phyloP scores from a whole-genome alignment of 345 rosid species.

The Salix koriyanagi region DNA sequence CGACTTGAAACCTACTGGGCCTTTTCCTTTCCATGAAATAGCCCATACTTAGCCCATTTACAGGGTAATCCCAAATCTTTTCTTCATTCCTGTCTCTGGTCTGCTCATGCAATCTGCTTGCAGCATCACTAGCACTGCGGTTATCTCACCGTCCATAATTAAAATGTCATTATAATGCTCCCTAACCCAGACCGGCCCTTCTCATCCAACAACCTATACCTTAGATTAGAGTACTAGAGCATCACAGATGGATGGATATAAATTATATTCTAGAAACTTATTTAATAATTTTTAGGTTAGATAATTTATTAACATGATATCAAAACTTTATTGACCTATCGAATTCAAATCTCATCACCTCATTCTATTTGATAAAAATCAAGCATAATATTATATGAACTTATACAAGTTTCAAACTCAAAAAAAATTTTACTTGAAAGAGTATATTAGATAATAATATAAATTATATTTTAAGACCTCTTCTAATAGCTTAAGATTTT shows the following conservation, averaged over 20 bases:
- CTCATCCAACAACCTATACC: neutral
- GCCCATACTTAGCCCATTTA: neutral
- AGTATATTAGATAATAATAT: too few relatives aligned
- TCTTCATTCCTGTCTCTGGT: neutral
- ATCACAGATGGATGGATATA: neutral
- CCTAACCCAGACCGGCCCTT: neutral
- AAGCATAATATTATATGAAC: accelerated
- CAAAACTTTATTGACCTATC: too few relatives aligned
- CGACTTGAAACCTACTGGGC: neutral
- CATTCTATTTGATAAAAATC: too few relatives aligned
- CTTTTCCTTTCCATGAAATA: neutral
- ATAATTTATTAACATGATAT: accelerated
- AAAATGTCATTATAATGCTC: neutral
- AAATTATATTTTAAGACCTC: accelerated
- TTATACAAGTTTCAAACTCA: too few relatives aligned
- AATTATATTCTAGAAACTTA: too few relatives aligned
- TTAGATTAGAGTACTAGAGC: neutral
- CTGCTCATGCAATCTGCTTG: neutral
- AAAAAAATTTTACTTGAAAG: accelerated
- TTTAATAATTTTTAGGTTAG: too few relatives aligned
- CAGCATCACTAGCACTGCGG: neutral
- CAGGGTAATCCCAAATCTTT: neutral
- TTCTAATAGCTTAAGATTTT: accelerated
- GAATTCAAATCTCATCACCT: too few relatives aligned
- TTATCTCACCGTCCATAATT: neutral